Conservation (phyloP, 2,329 filamentous ascomycete genomes). For the Nothophaeocryptopus gaeumannii region DNA sequence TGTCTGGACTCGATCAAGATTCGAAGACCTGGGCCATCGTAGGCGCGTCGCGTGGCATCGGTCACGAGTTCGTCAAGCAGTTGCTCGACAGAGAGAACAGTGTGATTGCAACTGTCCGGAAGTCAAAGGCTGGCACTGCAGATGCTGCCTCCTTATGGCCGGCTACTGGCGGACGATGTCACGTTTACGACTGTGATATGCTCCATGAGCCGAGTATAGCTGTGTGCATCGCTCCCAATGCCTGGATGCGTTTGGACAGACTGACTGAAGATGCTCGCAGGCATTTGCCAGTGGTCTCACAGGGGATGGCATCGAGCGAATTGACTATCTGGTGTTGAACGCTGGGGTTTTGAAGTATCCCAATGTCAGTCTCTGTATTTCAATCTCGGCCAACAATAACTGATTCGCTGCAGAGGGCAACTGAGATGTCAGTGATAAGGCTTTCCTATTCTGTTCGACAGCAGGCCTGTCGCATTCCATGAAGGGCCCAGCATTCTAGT, state of each 20-base stretch:
- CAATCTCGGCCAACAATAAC: too few species aligned
- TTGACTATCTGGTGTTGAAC: conserved; percentile 57
- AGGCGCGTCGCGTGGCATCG: conserved; percentile 49
- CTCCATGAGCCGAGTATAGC: conserved; percentile 52
- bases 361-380: conserved; percentile 52
- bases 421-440: conserved; percentile 45
- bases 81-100: conserved; percentile 46
- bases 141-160: conserved; percentile 16
- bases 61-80: conserved; percentile 54
- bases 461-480: too few species aligned
- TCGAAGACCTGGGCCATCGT: conserved; percentile 47
- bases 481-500: too few species aligned
- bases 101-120: conserved; percentile 53
- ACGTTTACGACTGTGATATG: conserved; percentile 48
- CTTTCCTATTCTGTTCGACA: neutral
- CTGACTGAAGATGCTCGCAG: neutral
- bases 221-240: conserved; percentile 32
- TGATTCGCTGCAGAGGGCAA: conserved; percentile 47
- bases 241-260: neutral
- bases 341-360: conserved; percentile 57
- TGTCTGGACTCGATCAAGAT: too few species aligned
- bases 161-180: conserved; percentile 9
- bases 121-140: conserved; percentile 23
- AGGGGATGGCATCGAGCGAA: conserved; percentile 25
- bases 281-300: conserved; percentile 9